Evolutionary conservation across 225 moss, liverwort and hornwort genomes (phyloP), one percentile per base, ranked within the genome.

Genomic region (Ulota crispa): DNA sequence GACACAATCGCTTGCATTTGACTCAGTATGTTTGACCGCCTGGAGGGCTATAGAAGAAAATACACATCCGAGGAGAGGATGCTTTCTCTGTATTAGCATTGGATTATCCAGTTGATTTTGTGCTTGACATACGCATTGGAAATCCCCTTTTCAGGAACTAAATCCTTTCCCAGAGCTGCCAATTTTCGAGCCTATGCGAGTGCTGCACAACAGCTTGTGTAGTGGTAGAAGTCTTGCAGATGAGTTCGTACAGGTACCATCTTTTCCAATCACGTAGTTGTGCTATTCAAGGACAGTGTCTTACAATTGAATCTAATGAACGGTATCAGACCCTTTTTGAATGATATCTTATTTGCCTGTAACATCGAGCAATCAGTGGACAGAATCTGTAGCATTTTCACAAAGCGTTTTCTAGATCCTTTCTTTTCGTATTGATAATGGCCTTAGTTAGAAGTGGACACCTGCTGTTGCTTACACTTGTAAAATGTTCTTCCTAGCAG

Each of bases 181-280:
- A 19, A 90, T 86, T 69, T 98, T 98, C 81, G 87, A 92, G 86
- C 91, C 90, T 15, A 93, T 97, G 89, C 90, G 89, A 79, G 84
- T 82, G 61, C 76, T 95, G 21, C 94, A 88, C 77, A 87, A 87
- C 65, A 79, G 82, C 47, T 87, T 95, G 59, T 91, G 90, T 82
- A 82, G 81, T 68, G 90, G 86, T 62, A 87, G 91, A 78, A 93
- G 90, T 82, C 91, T 98, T 77, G 92, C 90, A 76, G 91, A 95
- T 80, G 95, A 98, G 70, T 95, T 98, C 77, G 94, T 94, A 20
- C 93, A 97, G 93, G 96, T 95, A 79, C 55, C 56, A 32, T 63
- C 34, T 5, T 68, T 80, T 37, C 52, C 52, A 81, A 32, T 72
- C 64, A 59, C 43, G 24, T 52, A 42, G 54, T 53, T 68, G 27